Evolutionary conservation across 2,329 filamentous ascomycete genomes (phyloP), one percentile per base, ranked within the genome.

Genomic region (Ambrosiella beaveri): DNA sequence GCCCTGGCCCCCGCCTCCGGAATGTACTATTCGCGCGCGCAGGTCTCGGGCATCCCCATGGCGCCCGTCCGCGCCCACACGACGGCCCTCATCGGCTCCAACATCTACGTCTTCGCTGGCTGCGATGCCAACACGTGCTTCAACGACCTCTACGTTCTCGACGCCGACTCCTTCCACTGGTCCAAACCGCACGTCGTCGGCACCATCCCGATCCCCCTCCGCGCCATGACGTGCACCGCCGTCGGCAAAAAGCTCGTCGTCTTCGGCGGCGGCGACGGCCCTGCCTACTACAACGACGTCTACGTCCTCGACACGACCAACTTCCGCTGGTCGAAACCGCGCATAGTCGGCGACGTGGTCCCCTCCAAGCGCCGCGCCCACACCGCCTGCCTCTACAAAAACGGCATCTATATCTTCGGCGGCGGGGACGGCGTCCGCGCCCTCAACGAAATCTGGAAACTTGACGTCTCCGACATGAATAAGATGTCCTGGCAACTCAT

Each of bases 301-400:
- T 85, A 85, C 66, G 80, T 86, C 51, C 73, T 85, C n/a, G 82
- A 86, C 65, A 86, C 82, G 19, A 73, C 81, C 61, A 86, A 81
- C 66, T 84, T 82, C 66, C 76, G 79, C 17, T 86, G 82, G 81
- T 77, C 75, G 45, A 78, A 76, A 61, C 81, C 82, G 47, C 74
- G 75, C 47, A 78, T 85, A 50, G 65, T 77, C 27, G 78, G 80
- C 38, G 79, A 82, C 62, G 72, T 71, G 58, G 66, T 73, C 27
- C 82, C 82, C 0, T 81, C 78, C 59, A 79, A 80, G 63, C 74
- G 82, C 19, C 73, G 82, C 55, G 82, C 82, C 2, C 82, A 86
- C 66, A 85, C 82, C 2, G 81, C 82, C n/a, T 85, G 82, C 63
- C 70, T 85, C 17, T 84, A 85, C 70, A 82, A 82, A 67, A 84